Evolutionary conservation across 495 filamentous ascomycete genomes (phyloP), one percentile per base, ranked within the genome.

Genomic region (Rhizodiscina lignyota): DNA sequence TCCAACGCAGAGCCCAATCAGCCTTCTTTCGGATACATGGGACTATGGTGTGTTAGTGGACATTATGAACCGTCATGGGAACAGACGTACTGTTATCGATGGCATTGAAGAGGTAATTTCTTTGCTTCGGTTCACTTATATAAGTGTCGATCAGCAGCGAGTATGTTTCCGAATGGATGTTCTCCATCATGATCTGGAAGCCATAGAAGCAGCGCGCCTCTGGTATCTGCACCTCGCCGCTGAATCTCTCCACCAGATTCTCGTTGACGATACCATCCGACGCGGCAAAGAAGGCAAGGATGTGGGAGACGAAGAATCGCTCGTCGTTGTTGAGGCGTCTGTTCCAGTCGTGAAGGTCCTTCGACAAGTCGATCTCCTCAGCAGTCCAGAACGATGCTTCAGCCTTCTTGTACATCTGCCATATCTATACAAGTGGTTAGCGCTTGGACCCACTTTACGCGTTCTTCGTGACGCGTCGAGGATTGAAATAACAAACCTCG

Each of bases 161-260:
- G 72, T 99, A 99, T 32, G 89, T 99, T 64, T 99, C 89, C 19
- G 89, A 92, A 73, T 99, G 89, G 52, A 99, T 94, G 66, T 99
- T 99, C 74, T 99, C 89, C 82, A 99, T 96, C 89, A 99, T 99
- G 67, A 99, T 99, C 65, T 99, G 89, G 72, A 99, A 99, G 45
- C 89, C 89, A 58, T 97, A 97, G 74, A 97, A 97, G 76, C 89
- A 96, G 56, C 89, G 84, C 37, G 89, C 89, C 64, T 97, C 89
- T 22, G 89, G 87, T 43, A 93, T 75, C 64, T 97, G 89, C 19
- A 97, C 87, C 62, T 97, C 89, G 33, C 78, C 81, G 44, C 80
- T 87, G 74, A 97, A 97, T 45, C 89, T 83, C 69, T 97, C 86
- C 34, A 96, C 74, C 30, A 97, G 70, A 69, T 97, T 97, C 73